Conservation (phyloP, 1,139 yeast genomes). For the Pneumocystis sp. region DNA sequence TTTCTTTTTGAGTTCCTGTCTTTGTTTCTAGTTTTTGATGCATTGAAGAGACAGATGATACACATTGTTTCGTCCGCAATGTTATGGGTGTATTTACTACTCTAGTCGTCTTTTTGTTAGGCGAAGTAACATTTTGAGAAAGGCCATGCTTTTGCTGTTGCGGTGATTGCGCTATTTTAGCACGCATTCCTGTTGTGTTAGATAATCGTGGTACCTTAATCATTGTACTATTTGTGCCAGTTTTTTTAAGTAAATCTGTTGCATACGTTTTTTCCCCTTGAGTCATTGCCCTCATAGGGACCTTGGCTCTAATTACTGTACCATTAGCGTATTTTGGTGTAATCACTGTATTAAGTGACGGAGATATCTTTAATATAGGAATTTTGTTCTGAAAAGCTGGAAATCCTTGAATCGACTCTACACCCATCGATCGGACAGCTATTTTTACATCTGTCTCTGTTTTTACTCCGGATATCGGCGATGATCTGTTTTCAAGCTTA, state of each 20-base stretch:
- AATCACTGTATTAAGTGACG: not conserved
- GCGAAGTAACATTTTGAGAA: not conserved
- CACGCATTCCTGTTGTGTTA: not conserved
- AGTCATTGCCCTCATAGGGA: not conserved
- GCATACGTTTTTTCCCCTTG: not conserved
- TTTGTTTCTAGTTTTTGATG: not conserved
- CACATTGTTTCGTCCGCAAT: not conserved
- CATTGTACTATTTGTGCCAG: not conserved
- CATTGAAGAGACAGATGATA: not conserved
- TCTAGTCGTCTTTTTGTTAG: not conserved
- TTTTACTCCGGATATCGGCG: not conserved
- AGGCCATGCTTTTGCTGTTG: not conserved
- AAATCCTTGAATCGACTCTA: not conserved
- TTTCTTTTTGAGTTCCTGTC: not conserved
- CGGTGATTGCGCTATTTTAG: not conserved
- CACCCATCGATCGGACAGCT: not conserved
- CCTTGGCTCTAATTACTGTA: not conserved
- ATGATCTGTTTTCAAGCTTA: not conserved
- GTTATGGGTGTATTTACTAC: not conserved
- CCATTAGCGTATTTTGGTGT: not conserved
- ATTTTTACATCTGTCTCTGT: not conserved
- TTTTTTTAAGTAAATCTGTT: not conserved
- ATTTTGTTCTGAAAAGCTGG: not conserved
- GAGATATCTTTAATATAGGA: not conserved
- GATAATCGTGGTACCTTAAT: not conserved